Conservation (phyloP, 495 filamentous ascomycete species). For the Niebla homalea region DNA sequence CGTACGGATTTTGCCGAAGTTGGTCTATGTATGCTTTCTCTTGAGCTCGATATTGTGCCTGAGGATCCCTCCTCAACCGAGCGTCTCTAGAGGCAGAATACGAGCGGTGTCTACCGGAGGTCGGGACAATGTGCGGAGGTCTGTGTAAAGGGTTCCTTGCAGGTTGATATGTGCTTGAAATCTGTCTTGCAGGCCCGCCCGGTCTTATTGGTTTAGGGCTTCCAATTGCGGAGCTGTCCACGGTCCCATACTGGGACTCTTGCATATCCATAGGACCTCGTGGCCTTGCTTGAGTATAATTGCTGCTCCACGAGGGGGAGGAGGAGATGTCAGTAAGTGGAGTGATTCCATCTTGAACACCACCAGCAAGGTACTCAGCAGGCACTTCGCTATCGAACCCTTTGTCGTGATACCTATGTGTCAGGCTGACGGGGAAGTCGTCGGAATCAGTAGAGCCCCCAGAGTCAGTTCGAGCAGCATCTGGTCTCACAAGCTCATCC, state of each 20-base stretch:
- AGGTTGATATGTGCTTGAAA: constrained; percentile 50
- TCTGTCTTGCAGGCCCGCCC: constrained; percentile 46
- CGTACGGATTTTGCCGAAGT: constrained; percentile 56
- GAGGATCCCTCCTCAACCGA: constrained; percentile 47
- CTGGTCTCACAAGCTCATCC: constrained; percentile 35
- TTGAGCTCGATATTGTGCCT: constrained; percentile 69
- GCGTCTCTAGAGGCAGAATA: constrained; percentile 31
- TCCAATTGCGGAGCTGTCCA: constrained; percentile 10
- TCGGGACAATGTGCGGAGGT: constrained; percentile 47
- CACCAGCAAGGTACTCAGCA: constrained; percentile 30
- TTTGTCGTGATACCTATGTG: constrained; percentile 31
- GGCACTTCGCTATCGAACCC: constrained; percentile 26
- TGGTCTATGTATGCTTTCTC: constrained; percentile 71
- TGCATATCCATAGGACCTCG: constrained; percentile 15
- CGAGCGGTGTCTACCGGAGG: constrained; percentile 38
- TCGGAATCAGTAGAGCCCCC: constrained; percentile 52
- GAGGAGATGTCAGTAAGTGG: constrained; percentile 20
- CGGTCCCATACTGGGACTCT: constrained; percentile 6
- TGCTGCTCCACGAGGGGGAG: constrained; percentile 12
- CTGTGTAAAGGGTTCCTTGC: constrained; percentile 48
- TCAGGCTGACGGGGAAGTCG: constrained; percentile 34
- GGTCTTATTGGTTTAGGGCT: constrained; percentile 41
- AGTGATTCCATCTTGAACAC: constrained; percentile 17
- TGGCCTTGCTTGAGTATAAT: constrained; percentile 15
- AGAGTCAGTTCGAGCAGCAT: constrained; percentile 42